A percentile compares a stretch with the other conserved stretches of the same genome.
These are phyloP conservation scores for Neurospora sp. DNA, from an alignment of 495 filamentous ascomycete genomes.

Conservation along the genomic window DNA sequence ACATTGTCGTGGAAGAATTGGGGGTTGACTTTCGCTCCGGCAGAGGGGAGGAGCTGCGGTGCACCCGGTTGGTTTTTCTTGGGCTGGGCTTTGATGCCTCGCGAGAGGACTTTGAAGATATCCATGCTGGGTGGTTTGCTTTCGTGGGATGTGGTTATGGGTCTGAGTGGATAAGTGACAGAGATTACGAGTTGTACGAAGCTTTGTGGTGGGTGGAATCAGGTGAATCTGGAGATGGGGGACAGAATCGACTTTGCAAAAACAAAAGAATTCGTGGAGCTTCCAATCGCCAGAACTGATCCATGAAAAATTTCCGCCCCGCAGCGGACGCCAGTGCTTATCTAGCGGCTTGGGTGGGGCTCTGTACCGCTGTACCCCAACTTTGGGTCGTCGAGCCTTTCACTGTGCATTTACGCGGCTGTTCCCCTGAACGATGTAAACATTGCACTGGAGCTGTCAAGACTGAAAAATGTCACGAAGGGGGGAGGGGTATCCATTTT, in stretches of 20 bases:
- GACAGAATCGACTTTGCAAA: background rate
- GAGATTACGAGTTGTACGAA: background rate
- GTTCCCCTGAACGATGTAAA: background rate
- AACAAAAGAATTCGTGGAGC: background rate
- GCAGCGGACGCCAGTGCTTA: background rate
- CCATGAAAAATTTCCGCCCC: background rate
- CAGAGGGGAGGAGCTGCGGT: slow-evolving; percentile 36
- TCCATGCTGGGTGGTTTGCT: slow-evolving; percentile 37
- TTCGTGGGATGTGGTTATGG: background rate
- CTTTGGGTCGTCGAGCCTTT: background rate
- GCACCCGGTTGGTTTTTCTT: slow-evolving; percentile 18
- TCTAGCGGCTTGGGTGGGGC: background rate
- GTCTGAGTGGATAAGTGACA: background rate
- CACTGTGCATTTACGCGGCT: background rate
- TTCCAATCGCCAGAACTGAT: background rate
- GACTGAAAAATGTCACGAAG: background rate
- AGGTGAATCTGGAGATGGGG: background rate
- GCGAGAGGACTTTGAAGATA: slow-evolving; percentile 56
- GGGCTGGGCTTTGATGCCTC: slow-evolving; percentile 44
- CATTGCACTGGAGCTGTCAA: background rate
- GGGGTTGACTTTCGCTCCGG: slow-evolving; percentile 37
- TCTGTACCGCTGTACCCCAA: background rate
- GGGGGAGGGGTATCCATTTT: slow-evolving; percentile 1
- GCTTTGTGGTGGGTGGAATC: background rate
- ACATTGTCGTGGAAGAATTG: slow-evolving; percentile 40